Evolutionary conservation across 108 stramenopile genomes (phyloP).

Genomic region (Pseudonitzschia multistriata): DNA sequence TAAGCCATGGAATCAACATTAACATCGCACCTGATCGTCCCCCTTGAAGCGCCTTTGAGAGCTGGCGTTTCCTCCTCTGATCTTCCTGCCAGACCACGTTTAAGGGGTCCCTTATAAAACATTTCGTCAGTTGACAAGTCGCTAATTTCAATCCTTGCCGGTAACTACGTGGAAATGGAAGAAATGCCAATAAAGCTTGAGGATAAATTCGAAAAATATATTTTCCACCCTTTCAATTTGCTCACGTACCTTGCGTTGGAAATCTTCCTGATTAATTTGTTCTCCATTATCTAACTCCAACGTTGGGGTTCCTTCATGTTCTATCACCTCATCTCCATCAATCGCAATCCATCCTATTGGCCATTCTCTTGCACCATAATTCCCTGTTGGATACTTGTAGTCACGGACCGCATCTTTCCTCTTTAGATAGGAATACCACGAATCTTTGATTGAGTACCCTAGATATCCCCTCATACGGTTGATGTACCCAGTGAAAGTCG

Average conservation of each 20-base stretch:
- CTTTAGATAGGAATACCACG: conserved; percentile 54
- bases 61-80: conserved; percentile 76
- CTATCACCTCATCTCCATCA: conserved; percentile 68
- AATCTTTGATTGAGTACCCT: conserved; percentile 59
- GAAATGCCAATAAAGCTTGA: not conserved
- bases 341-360: conserved; percentile 74
- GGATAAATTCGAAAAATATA: not conserved
- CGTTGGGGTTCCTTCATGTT: conserved; percentile 44
- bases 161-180: not conserved
- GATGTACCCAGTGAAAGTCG: conserved; percentile 86
- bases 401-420: conserved; percentile 56
- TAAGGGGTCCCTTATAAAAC: conserved; percentile 40
- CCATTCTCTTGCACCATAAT: conserved; percentile 58
- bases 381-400: conserved; percentile 50
- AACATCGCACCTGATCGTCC: conserved; percentile 65
- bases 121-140: conserved; percentile 31
- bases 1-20: conserved; percentile 78
- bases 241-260: conserved; percentile 12
- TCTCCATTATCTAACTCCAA: conserved; percentile 10
- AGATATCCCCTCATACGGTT: conserved; percentile 81
- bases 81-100: conserved; percentile 67
- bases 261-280: conserved; percentile 11
- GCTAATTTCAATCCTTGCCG: conserved; percentile 3
- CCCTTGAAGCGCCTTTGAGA: conserved; percentile 64
- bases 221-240: not conserved